phyloP scores from a whole-genome alignment of 2,329 filamentous ascomycete species.

The Microdochium bolleyi region DNA sequence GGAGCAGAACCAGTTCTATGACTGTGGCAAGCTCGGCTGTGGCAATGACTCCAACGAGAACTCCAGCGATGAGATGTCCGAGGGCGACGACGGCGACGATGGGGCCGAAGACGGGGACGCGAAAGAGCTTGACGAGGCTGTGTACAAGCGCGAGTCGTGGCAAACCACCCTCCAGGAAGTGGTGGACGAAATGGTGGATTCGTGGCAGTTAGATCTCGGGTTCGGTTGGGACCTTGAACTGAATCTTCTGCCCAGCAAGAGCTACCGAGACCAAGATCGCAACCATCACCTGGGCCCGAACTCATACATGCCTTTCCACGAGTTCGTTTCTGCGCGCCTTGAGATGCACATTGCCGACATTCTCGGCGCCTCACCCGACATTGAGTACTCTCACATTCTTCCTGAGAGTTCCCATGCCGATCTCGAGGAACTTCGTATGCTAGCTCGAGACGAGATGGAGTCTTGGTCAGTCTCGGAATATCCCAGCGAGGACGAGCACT shows the following conservation, averaged over 20 bases:
- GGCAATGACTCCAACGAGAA: neutral
- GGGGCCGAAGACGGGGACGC: neutral
- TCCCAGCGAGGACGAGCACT: constrained; percentile 17
- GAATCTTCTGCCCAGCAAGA: neutral
- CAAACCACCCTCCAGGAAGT: neutral
- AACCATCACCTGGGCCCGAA: neutral
- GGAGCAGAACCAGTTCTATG: neutral
- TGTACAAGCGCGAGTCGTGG: neutral
- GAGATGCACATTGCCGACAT: neutral
- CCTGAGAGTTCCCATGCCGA: neutral
- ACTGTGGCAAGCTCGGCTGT: neutral
- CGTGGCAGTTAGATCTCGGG: neutral
- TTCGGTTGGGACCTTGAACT: neutral
- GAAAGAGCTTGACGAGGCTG: neutral
- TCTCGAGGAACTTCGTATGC: neutral
- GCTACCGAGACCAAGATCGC: neutral
- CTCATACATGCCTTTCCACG: neutral
- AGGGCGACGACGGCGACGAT: neutral
- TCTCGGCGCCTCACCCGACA: neutral
- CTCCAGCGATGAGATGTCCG: neutral
- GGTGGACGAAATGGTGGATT: neutral
- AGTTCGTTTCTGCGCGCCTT: neutral
- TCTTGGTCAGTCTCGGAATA: too few species aligned
- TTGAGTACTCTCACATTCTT: neutral
- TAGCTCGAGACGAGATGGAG: neutral